These are phyloP conservation scores for Diaporthe eres DNA, from an alignment of 2,329 filamentous ascomycete genomes.

Conservation along the genomic window DNA sequence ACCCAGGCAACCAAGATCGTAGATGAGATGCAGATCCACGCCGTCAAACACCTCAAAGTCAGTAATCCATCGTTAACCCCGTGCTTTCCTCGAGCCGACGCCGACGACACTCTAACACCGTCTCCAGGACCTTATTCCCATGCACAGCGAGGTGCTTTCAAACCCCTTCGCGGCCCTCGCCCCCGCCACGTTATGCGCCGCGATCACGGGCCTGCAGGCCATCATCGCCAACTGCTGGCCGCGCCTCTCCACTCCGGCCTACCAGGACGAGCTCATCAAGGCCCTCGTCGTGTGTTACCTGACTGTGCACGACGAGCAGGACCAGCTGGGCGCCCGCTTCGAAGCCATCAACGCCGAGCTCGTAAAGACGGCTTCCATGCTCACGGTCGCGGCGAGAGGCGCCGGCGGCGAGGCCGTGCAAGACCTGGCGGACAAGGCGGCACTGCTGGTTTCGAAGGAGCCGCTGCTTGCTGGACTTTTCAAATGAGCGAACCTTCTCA, in stretches of 20 bases:
- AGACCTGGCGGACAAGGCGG: constrained; percentile 50
- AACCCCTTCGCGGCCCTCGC: constrained; percentile 76
- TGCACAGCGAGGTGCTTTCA: constrained; percentile 74
- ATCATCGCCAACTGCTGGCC: constrained; percentile 79
- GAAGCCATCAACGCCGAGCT: constrained; percentile 53
- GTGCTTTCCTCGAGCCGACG: not conserved
- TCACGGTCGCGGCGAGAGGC: constrained; percentile 52
- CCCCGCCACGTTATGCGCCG: constrained; percentile 66
- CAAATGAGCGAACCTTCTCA: not conserved
- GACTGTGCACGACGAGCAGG: constrained; percentile 60
- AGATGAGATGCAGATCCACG: constrained; percentile 70
- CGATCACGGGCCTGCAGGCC: constrained; percentile 66
- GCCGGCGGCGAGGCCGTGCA: constrained; percentile 9
- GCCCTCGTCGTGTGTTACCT: constrained; percentile 75
- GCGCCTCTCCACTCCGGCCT: constrained; percentile 66
- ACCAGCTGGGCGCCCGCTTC: constrained; percentile 47
- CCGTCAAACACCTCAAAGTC: constrained; percentile 78
- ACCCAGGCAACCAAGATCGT: constrained; percentile 64
- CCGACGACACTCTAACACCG: constrained; percentile 33
- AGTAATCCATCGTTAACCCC: constrained; percentile 52
- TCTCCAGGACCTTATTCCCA: constrained; percentile 74
- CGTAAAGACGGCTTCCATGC: constrained; percentile 50
- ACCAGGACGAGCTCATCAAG: constrained; percentile 75
- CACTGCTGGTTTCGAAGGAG: constrained; percentile 55
- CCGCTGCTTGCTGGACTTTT: constrained; percentile 53